phyloP scores from a whole-genome alignment of 2,329 filamentous ascomycete species.

The Albifimbria verrucaria region DNA sequence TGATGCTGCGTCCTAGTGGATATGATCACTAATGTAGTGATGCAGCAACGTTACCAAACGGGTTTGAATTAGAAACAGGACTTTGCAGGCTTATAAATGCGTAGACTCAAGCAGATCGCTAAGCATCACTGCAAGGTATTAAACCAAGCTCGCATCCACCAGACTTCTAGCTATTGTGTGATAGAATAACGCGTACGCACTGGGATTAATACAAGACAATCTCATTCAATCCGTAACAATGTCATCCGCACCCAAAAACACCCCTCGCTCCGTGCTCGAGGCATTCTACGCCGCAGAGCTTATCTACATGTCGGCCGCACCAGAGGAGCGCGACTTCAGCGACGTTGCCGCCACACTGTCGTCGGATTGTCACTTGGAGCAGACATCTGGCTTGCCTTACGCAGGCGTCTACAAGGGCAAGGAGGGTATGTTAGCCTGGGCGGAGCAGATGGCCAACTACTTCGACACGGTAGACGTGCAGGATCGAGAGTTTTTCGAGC shows the following conservation, averaged over 20 bases:
- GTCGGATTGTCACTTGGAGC: constrained; percentile 20
- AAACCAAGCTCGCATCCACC: too few species aligned
- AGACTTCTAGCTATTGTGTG: too few species aligned
- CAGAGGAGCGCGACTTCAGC: constrained; percentile 25
- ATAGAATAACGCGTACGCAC: too few species aligned
- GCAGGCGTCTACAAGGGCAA: constrained; percentile 26
- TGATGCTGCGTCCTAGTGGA: too few species aligned
- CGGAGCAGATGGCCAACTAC: constrained; percentile 21
- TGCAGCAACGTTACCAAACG: too few species aligned
- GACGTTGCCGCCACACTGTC: constrained; percentile 24
- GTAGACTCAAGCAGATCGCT: too few species aligned
- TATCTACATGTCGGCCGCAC: constrained; percentile 26
- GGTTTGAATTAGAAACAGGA: too few species aligned
- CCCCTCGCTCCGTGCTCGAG: constrained; percentile 23
- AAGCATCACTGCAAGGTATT: too few species aligned
- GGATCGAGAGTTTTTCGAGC: constrained; percentile 27
- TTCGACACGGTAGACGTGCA: constrained; percentile 26
- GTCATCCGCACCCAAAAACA: constrained; percentile 13
- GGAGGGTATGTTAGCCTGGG: constrained; percentile 27
- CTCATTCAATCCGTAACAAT: too few species aligned
- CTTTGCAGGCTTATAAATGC: too few species aligned
- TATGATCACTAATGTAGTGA: too few species aligned
- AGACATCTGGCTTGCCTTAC: constrained; percentile 30
- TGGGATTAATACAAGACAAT: too few species aligned
- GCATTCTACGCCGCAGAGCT: constrained; percentile 32